phyloP scores from a whole-genome alignment of 108 stramenopile species.

The Pseudonitzschia delicatissima region DNA sequence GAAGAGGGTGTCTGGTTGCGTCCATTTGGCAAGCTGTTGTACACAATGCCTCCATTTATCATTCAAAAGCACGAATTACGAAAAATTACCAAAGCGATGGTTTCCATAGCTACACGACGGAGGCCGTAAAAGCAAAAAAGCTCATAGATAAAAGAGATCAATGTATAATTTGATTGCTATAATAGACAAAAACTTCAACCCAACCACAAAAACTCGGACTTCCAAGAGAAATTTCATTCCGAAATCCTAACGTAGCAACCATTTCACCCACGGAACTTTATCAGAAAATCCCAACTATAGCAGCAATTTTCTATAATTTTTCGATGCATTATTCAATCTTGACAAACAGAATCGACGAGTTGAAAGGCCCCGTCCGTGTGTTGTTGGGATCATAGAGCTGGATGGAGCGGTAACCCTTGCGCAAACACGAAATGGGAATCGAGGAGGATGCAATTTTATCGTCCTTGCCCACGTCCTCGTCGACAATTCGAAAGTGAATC shows the following conservation, averaged over 20 bases:
- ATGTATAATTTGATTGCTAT: background rate
- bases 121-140: background rate
- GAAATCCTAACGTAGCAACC: no score
- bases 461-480: slow-evolving; percentile 56
- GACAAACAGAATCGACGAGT: slow-evolving; percentile 69
- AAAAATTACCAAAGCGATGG: slow-evolving; percentile 46
- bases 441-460: slow-evolving; percentile 57
- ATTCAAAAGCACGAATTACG: slow-evolving; percentile 33
- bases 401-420: slow-evolving; percentile 76
- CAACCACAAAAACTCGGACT: no score
- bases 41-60: slow-evolving; percentile 84
- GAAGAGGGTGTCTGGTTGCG: slow-evolving; percentile 78
- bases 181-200: background rate
- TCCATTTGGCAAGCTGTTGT: slow-evolving; percentile 80
- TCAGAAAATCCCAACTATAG: background rate
- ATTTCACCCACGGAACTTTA: background rate
- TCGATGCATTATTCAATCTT: slow-evolving; percentile 14
- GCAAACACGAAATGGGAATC: slow-evolving; percentile 62
- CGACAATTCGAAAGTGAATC: slow-evolving; percentile 61
- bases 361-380: slow-evolving; percentile 60
- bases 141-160: background rate
- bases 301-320: background rate
- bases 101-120: slow-evolving; percentile 28
- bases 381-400: slow-evolving; percentile 67
- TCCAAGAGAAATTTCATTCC: no score